Conservation (phyloP, 805 yeast species). For the Hanseniaspora clermontiae region DNA sequence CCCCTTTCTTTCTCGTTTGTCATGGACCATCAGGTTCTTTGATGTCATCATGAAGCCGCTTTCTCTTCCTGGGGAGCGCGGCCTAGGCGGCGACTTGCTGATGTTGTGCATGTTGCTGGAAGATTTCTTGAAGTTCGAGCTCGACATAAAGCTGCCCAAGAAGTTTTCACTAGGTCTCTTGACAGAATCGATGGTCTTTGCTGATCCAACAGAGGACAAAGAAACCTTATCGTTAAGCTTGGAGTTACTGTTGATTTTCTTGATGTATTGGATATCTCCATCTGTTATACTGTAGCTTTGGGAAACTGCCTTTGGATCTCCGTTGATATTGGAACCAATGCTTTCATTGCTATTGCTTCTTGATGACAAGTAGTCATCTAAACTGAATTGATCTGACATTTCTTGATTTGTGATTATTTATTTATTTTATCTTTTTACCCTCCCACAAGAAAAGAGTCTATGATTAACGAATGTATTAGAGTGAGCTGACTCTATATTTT, state of each 20-base stretch:
- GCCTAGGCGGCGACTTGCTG: slow-evolving; percentile 7
- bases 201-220: slow-evolving; percentile 12
- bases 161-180: slow-evolving; percentile 14
- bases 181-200: slow-evolving; percentile 11
- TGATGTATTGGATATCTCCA: background rate
- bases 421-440: background rate
- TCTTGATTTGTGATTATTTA: background rate
- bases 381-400: background rate
- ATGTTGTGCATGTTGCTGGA: background rate
- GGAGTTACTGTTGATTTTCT: background rate
- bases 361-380: slow-evolving; percentile 1
- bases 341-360: background rate
- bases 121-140: background rate
- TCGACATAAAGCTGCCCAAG: background rate
- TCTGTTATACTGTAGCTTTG: slow-evolving; percentile 1
- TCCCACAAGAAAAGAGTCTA: no score
- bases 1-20: background rate
- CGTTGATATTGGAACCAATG: background rate
- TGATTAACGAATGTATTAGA: background rate
- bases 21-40: background rate
- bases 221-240: background rate
- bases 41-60: slow-evolving; percentile 6
- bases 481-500: background rate
- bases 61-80: background rate
- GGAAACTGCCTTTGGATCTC: background rate